These are phyloP conservation scores for Sequoia sempervirens DNA, from an alignment of 75 land plant species.

Conservation along the genomic window DNA sequence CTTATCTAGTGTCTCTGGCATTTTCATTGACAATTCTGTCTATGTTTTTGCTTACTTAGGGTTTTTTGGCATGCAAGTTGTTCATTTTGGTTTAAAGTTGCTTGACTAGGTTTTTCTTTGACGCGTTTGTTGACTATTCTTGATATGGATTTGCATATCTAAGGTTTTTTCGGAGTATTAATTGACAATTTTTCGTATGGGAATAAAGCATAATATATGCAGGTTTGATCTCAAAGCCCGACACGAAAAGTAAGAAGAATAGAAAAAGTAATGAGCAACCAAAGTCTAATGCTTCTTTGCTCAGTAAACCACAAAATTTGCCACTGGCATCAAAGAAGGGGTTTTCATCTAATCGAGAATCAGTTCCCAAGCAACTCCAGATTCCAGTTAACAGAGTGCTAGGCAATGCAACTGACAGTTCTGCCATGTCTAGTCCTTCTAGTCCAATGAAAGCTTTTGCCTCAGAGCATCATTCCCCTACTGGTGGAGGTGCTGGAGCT, in stretches of 20 bases:
- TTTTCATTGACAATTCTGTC: neutral
- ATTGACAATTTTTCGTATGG: neutral
- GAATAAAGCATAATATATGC: conserved; percentile 22
- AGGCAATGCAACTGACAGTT: conserved; percentile 67
- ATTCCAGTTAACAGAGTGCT: conserved; percentile 38
- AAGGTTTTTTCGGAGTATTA: neutral
- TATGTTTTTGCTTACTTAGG: neutral
- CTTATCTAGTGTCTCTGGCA: neutral
- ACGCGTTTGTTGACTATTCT: neutral
- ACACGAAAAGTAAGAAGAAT: conserved; percentile 16
- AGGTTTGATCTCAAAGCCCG: conserved; percentile 18
- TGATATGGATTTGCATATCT: neutral
- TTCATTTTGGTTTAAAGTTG: neutral
- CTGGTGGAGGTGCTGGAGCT: conserved; percentile 22
- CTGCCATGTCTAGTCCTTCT: conserved; percentile 61
- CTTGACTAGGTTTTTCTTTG: neutral
- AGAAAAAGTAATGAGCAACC: conserved; percentile 7
- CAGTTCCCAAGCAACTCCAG: conserved; percentile 27
- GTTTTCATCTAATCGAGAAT: conserved; percentile 13
- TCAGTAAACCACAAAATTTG: conserved; percentile 16
- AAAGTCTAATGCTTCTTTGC: conserved; percentile 17
- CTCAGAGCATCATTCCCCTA: conserved; percentile 41
- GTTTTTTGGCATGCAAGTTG: neutral
- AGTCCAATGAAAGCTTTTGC: conserved; percentile 50
- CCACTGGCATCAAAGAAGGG: conserved; percentile 39